These are phyloP conservation scores for Colletotrichum spaethianum DNA, from an alignment of 2,329 filamentous ascomycete species.

Conservation along the genomic window DNA sequence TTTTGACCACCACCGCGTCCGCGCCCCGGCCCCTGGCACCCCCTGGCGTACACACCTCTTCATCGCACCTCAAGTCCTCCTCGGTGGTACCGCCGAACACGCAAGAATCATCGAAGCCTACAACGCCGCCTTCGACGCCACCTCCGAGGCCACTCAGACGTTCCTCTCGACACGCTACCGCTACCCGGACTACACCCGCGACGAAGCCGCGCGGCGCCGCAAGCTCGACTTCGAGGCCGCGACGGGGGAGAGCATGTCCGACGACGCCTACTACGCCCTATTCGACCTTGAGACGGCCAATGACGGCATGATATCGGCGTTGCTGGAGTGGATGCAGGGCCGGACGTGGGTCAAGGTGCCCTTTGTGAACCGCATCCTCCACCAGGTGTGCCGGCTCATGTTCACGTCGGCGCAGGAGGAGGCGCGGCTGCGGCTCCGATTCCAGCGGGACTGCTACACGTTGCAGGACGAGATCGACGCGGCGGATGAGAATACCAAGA, in stretches of 20 bases:
- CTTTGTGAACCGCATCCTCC: slow-evolving; percentile 36
- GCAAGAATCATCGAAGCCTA: not conserved
- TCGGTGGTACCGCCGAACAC: not conserved
- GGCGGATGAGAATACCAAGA: not conserved
- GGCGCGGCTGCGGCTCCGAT: slow-evolving; percentile 26
- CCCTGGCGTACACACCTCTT: slow-evolving; percentile 20
- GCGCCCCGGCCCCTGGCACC: not conserved
- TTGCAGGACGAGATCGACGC: not conserved
- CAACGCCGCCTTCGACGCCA: slow-evolving; percentile 5
- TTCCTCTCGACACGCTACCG: slow-evolving; percentile 15
- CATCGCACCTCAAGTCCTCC: slow-evolving; percentile 8
- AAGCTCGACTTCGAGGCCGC: slow-evolving; percentile 31
- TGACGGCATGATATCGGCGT: slow-evolving; percentile 37
- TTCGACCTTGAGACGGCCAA: slow-evolving; percentile 37
- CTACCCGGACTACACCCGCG: slow-evolving; percentile 25
- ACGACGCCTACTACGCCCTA: slow-evolving; percentile 33
- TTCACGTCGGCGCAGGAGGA: slow-evolving; percentile 38
- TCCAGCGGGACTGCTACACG: slow-evolving; percentile 9
- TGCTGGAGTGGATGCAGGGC: slow-evolving; percentile 38
- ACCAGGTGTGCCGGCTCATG: slow-evolving; percentile 26
- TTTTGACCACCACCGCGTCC: slow-evolving; percentile 10
- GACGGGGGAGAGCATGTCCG: slow-evolving; percentile 35
- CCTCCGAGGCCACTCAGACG: not conserved
- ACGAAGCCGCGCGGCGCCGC: slow-evolving; percentile 25
- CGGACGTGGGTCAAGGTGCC: slow-evolving; percentile 31